Conservation (phyloP, 257 asterid species). For the Apocynum venetum region DNA sequence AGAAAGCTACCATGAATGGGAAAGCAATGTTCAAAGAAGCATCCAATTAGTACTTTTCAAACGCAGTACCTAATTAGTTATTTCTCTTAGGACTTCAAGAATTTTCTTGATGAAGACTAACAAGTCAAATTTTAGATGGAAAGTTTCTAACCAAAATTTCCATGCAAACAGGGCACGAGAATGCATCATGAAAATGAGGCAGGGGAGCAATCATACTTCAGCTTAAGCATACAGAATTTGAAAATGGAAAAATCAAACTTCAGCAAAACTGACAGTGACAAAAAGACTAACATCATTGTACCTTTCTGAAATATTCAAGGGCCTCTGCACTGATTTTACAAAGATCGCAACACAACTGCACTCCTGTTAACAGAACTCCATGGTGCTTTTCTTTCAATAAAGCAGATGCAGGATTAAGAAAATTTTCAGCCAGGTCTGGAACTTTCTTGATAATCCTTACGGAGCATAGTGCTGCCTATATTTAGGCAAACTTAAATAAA, state of each 20-base stretch:
- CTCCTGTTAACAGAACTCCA: conserved; percentile 89
- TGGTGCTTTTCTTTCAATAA: conserved; percentile 96
- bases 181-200: background rate
- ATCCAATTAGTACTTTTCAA: background rate
- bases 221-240: background rate
- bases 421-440: conserved; percentile 95
- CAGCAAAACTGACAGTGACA: background rate
- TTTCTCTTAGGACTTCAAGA: background rate
- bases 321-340: conserved; percentile 86
- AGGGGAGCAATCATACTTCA: background rate
- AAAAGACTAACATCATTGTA: conserved; percentile 13
- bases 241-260: conserved; percentile 3
- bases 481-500: conserved; percentile 20
- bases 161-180: background rate
- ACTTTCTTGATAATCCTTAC: conserved; percentile 94
- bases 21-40: background rate
- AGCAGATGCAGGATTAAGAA: conserved; percentile 70
- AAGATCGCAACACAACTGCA: conserved; percentile 84
- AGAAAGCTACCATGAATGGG: background rate
- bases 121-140: background rate
- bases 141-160: background rate
- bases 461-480: conserved; percentile 93
- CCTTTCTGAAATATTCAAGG: conserved; percentile 84
- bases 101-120: background rate
- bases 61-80: background rate